These are phyloP conservation scores for Hanseniaspora clermontiae DNA, from an alignment of 805 yeast species.

Conservation along the genomic window DNA sequence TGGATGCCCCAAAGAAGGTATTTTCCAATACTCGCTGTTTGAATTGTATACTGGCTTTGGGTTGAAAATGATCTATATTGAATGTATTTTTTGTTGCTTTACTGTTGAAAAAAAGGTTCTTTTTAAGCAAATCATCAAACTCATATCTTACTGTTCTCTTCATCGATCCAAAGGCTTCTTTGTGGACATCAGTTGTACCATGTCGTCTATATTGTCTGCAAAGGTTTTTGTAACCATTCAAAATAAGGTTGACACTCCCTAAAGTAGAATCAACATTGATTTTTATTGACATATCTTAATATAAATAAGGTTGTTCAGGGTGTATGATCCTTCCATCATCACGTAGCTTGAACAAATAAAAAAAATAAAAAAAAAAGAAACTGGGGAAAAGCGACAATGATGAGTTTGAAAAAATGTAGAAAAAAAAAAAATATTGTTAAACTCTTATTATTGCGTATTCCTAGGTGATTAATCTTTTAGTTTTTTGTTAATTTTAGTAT, in stretches of 20 bases:
- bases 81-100: not conserved
- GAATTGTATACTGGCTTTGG: not conserved
- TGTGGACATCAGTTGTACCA: not conserved
- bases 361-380: not conserved
- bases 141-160: not conserved
- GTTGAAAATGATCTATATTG: not conserved
- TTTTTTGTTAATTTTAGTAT: not conserved
- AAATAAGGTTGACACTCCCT: not conserved
- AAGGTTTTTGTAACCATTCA: not conserved
- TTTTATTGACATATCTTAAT: not conserved
- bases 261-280: not conserved
- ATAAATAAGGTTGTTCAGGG: not conserved
- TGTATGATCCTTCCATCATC: not conserved
- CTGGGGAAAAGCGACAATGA: slow-evolving; percentile 10
- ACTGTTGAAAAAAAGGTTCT: not conserved
- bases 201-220: not conserved
- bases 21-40: not conserved
- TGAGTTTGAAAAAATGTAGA: too few species aligned
- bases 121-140: not conserved
- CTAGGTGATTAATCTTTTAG: slow-evolving; percentile 19
- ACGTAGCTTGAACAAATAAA: not conserved
- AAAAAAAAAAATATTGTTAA: not conserved
- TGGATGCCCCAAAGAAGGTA: not conserved
- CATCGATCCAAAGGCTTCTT: not conserved
- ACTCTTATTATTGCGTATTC: slow-evolving; percentile 28